Base-by-base conservation (phyloP, 2,329 filamentous ascomycete species). In the Periconia macrospinosa region DNA sequence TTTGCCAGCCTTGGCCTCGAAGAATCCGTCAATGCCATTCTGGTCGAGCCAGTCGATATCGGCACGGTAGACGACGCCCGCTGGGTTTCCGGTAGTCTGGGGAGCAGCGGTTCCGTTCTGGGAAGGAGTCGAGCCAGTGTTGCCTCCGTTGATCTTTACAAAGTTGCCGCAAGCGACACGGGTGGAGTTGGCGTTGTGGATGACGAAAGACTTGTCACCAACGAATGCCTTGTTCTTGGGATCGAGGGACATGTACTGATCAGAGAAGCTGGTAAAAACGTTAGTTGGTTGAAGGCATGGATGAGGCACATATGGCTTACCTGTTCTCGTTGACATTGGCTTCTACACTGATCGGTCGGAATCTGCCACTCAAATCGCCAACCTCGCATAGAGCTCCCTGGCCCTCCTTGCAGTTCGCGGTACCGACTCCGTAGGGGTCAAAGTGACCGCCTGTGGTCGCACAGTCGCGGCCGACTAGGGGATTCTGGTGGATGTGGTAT, bases 31-130 rank as follows among this genome's bases (percentile, higher is more conserved):
- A 15, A 77, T 74, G 47, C 63, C 65, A 18, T 54, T 62, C 55
- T 65, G 70, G 50, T 63, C 56, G 14, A 72, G 70, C 18, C 33
- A 37, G 33, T 37, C 33, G 11, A 78, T 60, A 8, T 51, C 65
- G 33, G 76, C 76, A 30, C 70, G 56, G 65, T 77, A 78, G 46
- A 60, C 61, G 13, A 70, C 74, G 45, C 76, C 75, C 11, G 57
- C 48, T 8, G 76, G 75, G 59, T 78, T 78, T 63, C 61, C 61
- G 41, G 55, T 61, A 30, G 73, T 63, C 19, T 65, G 59, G 13
- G 71, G 69, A 50, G 77, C 77, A 33, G 60, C 57, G 19, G 59
- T 54, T 8, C 59, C 57, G 55, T 72, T 65, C 68, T 68, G 57
- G 47, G 56, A 53, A 50, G 71, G 67, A 50, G 71, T 33, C 27